Conservation (phyloP, 2,329 filamentous ascomycete genomes). For the Trichophyton mentagrophytes region DNA sequence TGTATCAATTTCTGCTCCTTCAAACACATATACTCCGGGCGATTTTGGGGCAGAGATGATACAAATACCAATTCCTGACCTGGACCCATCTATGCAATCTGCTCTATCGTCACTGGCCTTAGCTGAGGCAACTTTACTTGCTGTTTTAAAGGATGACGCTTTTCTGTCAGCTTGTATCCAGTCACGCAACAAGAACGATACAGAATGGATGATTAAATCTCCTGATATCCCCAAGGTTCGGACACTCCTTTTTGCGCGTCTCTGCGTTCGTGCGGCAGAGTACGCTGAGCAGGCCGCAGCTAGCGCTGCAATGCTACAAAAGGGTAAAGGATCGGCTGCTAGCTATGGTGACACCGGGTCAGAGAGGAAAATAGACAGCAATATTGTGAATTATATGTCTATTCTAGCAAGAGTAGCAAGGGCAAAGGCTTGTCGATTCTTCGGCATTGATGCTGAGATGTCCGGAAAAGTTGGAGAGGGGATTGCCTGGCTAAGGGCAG, state of each 20-base stretch:
- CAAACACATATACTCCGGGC: conserved; percentile 13
- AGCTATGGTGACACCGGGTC: neutral
- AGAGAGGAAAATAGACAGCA: conserved; percentile 47
- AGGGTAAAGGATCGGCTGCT: conserved; percentile 12
- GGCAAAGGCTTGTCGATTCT: conserved; percentile 78
- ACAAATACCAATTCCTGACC: conserved; percentile 29
- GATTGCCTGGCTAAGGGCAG: conserved; percentile 75
- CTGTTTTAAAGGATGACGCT: conserved; percentile 86
- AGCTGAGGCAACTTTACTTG: conserved; percentile 79
- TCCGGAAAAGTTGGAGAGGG: conserved; percentile 69
- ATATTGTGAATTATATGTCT: conserved; percentile 59
- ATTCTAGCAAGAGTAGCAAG: conserved; percentile 62
- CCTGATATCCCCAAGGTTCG: conserved; percentile 81
- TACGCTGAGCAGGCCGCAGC: conserved; percentile 63
- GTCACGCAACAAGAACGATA: conserved; percentile 67
- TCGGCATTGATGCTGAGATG: conserved; percentile 78
- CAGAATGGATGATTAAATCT: conserved; percentile 92
- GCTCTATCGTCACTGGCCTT: conserved; percentile 48
- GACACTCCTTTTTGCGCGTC: conserved; percentile 71
- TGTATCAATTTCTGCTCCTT: conserved; percentile 43
- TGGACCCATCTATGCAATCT: conserved; percentile 32
- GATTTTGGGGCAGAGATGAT: conserved; percentile 9
- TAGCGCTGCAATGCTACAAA: conserved; percentile 32
- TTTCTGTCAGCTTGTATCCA: conserved; percentile 75
- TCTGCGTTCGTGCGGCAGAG: conserved; percentile 79